These are phyloP conservation scores for Rhynchosporium secalis DNA, from an alignment of 2,329 filamentous ascomycete genomes.

Conservation along the genomic window DNA sequence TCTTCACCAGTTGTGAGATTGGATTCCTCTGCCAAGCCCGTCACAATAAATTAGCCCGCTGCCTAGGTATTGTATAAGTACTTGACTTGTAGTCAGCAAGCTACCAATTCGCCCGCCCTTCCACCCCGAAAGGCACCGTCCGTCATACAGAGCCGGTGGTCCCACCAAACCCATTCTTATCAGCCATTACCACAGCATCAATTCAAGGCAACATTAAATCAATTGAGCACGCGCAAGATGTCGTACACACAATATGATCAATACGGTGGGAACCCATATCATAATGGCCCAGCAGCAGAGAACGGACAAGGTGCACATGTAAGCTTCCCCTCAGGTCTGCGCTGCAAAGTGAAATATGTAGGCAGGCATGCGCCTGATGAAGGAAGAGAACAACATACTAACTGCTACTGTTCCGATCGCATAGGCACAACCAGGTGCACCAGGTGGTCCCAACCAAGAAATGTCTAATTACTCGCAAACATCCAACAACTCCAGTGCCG, in stretches of 20 bases:
- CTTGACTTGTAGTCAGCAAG: background rate
- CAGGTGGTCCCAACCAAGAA: slow-evolving; percentile 31
- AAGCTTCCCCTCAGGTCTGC: slow-evolving; percentile 11
- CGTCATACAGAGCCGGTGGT: too few species aligned
- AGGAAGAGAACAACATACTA: slow-evolving; percentile 4
- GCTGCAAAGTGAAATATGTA: background rate
- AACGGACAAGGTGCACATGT: slow-evolving; percentile 37
- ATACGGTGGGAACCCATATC: slow-evolving; percentile 58
- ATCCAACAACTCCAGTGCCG: slow-evolving; percentile 35
- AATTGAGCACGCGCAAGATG: slow-evolving; percentile 49
- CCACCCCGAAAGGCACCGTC: too few species aligned
- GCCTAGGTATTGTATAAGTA: background rate
- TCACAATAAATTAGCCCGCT: background rate
- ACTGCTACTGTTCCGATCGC: slow-evolving; percentile 5
- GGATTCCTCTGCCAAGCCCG: slow-evolving; percentile 9
- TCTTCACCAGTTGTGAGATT: background rate
- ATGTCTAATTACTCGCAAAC: slow-evolving; percentile 34
- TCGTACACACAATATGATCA: slow-evolving; percentile 62
- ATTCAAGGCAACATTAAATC: slow-evolving; percentile 9
- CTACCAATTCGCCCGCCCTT: background rate
- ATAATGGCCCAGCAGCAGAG: slow-evolving; percentile 49
- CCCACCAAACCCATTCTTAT: background rate
- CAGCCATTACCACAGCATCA: background rate
- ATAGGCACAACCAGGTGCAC: slow-evolving; percentile 26
- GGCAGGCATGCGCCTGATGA: background rate